Percentiles rank a stretch among this genome's conserved stretches.
phyloP scores from a whole-genome alignment of 2,329 filamentous ascomycete genomes.

The Claviceps maximensis region DNA sequence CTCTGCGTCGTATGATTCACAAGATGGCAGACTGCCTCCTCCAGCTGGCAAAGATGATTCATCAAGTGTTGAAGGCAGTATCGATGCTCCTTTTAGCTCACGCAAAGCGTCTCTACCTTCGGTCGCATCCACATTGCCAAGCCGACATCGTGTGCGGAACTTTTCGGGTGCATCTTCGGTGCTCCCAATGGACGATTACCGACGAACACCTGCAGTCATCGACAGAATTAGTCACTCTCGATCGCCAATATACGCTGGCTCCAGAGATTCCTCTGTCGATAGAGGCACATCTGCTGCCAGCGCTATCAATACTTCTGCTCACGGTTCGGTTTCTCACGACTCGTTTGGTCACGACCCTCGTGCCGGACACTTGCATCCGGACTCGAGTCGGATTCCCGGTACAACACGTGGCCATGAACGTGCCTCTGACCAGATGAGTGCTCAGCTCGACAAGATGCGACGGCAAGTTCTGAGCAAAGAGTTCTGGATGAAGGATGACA shows the following conservation, averaged over 20 bases:
- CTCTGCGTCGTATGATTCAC: constrained; percentile 24
- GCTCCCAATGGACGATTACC: constrained; percentile 24
- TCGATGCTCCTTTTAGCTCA: constrained; percentile 31
- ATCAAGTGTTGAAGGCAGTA: constrained; percentile 30
- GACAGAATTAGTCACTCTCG: constrained; percentile 39
- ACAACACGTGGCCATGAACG: constrained; percentile 41
- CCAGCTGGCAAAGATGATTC: constrained; percentile 29
- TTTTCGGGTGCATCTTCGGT: constrained; percentile 23
- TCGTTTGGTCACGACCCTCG: constrained; percentile 37
- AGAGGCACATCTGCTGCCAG: constrained; percentile 43
- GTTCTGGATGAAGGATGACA: constrained; percentile 99
- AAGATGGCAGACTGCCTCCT: constrained; percentile 22
- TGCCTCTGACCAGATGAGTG: constrained; percentile 44
- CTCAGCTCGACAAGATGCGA: constrained; percentile 57
- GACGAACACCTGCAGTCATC: constrained; percentile 37
- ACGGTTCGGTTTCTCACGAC: constrained; percentile 43
- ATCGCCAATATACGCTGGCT: constrained; percentile 29
- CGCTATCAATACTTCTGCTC: constrained; percentile 43
- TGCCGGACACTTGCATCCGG: constrained; percentile 30
- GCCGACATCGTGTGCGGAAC: constrained; percentile 18
- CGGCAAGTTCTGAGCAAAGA: constrained; percentile 86
- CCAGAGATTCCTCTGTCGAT: constrained; percentile 46
- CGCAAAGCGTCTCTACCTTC: constrained; percentile 20
- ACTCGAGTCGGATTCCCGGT: constrained; percentile 39
- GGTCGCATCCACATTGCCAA: constrained; percentile 22